Evolutionary conservation across 1,139 yeast genomes (phyloP).

Genomic region (Sugiyamaella japonica): DNA sequence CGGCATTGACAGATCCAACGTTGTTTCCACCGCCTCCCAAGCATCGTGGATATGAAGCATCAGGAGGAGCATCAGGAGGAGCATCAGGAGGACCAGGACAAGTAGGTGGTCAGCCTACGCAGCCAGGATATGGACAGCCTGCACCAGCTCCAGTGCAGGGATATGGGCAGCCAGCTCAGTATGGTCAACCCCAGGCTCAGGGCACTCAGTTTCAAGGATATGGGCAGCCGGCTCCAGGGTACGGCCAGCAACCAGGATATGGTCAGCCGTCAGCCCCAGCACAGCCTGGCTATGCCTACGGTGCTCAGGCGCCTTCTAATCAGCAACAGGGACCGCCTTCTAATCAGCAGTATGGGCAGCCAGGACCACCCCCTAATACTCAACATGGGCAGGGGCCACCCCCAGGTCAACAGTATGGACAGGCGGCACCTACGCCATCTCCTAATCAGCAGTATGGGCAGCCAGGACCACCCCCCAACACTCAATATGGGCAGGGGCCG

Average conservation of each 20-base stretch:
- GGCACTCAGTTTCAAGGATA: neutral
- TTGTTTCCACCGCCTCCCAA: conserved; percentile 58
- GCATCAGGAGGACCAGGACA: conserved; percentile 4
- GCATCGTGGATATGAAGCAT: conserved; percentile 32
- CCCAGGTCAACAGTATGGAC: neutral
- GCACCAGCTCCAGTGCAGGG: conserved; percentile 11
- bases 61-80: conserved; percentile 16
- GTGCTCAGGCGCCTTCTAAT: conserved; percentile 8
- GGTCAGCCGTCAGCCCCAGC: conserved; percentile 5
- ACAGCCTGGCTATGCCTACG: conserved; percentile 3
- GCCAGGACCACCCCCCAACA: no score
- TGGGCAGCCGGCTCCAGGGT: conserved; percentile 27
- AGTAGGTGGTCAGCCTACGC: conserved; percentile 29
- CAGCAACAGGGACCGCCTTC: neutral
- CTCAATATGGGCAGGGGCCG: neutral
- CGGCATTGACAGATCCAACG: conserved; percentile 44
- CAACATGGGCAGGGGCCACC: no score
- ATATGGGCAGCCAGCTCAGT: conserved; percentile 15
- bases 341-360: no score
- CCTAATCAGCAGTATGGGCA: no score
- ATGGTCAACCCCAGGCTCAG: conserved; percentile 5
- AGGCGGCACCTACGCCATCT: no score
- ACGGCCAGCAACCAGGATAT: conserved; percentile 18
- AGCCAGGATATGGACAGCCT: conserved; percentile 20
- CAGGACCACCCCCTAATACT: no score